phyloP scores from a whole-genome alignment of 2,329 filamentous ascomycete genomes.

The Lojkania enalia region DNA sequence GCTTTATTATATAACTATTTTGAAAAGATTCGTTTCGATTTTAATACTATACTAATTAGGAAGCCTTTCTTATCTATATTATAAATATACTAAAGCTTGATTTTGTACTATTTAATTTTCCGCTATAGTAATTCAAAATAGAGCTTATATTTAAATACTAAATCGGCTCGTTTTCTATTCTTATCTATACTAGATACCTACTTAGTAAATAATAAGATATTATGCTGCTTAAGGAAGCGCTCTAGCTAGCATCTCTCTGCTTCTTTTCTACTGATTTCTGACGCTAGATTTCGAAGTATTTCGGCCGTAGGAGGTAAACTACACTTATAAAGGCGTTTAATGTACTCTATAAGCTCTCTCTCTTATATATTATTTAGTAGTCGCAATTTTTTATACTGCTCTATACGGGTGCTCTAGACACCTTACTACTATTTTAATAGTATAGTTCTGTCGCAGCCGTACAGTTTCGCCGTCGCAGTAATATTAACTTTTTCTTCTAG shows the following conservation, averaged over 20 bases:
- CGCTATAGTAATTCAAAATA: conserved; percentile 6
- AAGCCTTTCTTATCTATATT: conserved; percentile 11
- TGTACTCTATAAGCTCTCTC: background rate
- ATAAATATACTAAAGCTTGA: conserved; percentile 6
- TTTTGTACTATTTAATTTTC: conserved; percentile 13
- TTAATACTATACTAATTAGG: conserved; percentile 13
- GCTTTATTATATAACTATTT: conserved; percentile 8
- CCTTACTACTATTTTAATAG: background rate
- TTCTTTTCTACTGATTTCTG: background rate
- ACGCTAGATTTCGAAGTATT: background rate
- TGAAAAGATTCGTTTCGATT: conserved; percentile 21
- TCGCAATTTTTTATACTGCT: background rate
- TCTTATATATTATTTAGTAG: background rate
- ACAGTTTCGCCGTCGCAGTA: background rate
- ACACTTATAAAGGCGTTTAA: background rate
- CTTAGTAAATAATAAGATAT: conserved; percentile 1
- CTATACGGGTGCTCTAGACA: background rate
- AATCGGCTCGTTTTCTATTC: conserved; percentile 5
- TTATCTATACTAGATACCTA: conserved; percentile 3
- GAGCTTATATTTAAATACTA: conserved; percentile 3
- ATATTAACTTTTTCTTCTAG: background rate
- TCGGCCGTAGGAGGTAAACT: background rate
- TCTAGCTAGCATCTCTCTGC: background rate
- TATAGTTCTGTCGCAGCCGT: background rate
- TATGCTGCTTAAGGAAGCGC: conserved; percentile 2